A percentile compares a stretch with the other conserved stretches of the same genome.
Evolutionary conservation across 2,329 filamentous ascomycete genomes (phyloP).

Genomic region (Fusarium sp.): DNA sequence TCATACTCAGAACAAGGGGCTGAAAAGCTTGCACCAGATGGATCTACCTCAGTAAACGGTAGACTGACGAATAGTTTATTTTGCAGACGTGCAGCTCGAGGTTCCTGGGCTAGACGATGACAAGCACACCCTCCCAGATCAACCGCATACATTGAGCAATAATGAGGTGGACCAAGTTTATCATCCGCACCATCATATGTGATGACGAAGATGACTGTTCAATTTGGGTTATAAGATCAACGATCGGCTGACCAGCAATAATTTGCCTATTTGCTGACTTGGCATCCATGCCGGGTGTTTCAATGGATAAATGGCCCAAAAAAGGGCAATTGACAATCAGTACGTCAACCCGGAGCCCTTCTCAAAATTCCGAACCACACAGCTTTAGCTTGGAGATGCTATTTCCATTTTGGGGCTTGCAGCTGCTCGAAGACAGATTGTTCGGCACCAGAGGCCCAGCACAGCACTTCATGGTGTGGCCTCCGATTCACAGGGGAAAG

Average conservation of each 20-base stretch:
- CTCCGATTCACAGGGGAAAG: background rate
- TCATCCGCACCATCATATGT: background rate
- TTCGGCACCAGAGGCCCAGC: background rate
- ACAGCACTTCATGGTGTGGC: background rate
- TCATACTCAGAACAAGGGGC: background rate
- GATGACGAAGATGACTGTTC: background rate
- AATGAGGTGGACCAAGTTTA: background rate
- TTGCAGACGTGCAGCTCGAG: background rate
- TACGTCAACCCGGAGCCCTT: background rate
- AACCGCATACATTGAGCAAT: constrained; percentile 2
- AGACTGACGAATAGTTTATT: background rate
- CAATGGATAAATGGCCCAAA: background rate
- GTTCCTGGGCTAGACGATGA: constrained; percentile 14
- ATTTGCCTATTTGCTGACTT: constrained; percentile 10
- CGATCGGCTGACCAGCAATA: constrained; percentile 16
- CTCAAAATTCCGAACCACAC: background rate
- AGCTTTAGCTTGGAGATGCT: background rate
- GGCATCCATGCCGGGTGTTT: background rate
- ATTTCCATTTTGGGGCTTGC: background rate
- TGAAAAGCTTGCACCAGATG: background rate
- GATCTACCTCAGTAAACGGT: background rate
- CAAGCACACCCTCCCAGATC: constrained; percentile 12
- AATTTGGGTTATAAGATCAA: constrained; percentile 13
- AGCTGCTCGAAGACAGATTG: background rate
- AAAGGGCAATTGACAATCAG: background rate